Evolutionary conservation across 2,329 filamentous ascomycete genomes (phyloP), one percentile per base, ranked within the genome.

Genomic region (Pezicula carpinea): DNA sequence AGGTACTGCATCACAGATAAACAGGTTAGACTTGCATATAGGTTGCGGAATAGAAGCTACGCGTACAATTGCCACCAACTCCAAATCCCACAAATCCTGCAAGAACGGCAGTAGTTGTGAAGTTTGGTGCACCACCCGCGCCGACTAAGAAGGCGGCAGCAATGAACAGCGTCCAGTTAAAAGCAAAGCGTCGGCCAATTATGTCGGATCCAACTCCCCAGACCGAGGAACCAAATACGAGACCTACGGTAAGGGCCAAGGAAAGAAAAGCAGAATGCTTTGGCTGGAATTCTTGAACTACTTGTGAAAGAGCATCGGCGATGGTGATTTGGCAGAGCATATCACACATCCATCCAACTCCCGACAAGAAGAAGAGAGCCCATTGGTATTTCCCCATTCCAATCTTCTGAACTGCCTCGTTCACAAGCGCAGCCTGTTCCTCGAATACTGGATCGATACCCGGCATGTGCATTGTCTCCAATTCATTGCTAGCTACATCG

Each of bases 131-230:
- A 2, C 76, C 79, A 6, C 83, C 85, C 0, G 82, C 83, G 1
- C 84, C 67, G 48, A 87, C 77, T 35, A 75, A 75, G 41, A 82
- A 80, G 6, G 79, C 61, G 4, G 77, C 75, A 56, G 75, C 81
- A 48, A 85, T 69, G 54, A 85, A 72, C 15, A 87, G 69, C 2
- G 79, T 79, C 22, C 78, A 66, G 56, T 87, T 87, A 67, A 87
- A 87, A 5, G 83, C 82, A 52, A 76, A 78, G 51, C 78, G 77
- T 31, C 83, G 74, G 10, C 83, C 83, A 49, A 87, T 80, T 32
- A 86, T 72, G 56, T 87, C 83, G 17, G 82, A 80, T 2, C 72
- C 72, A 22, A 83, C 65, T 2, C 83, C 83, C 82, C 82, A 87
- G 65, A 86, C 85, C 21, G 85, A 61, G 11, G 79, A 79, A 1